A percentile compares a stretch with the other conserved stretches of the same genome.
phyloP scores from a whole-genome alignment of 2,329 filamentous ascomycete genomes.

The Penicillium concentricum region DNA sequence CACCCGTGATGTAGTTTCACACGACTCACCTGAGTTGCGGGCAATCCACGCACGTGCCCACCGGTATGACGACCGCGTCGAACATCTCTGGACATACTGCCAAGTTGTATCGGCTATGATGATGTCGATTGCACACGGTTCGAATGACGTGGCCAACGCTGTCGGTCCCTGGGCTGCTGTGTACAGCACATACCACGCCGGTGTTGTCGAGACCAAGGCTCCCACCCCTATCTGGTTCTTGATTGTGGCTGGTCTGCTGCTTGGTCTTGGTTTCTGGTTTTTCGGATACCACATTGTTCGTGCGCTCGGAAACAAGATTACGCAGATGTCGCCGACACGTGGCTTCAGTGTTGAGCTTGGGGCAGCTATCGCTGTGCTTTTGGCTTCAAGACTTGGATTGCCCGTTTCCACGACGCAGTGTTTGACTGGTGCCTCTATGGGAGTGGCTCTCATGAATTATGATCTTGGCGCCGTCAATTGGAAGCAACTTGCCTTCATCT shows the following conservation, averaged over 20 bases:
- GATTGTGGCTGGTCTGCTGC: conserved; percentile 35
- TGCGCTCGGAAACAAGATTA: conserved; percentile 44
- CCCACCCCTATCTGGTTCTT: conserved; percentile 43
- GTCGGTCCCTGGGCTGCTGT: conserved; percentile 43
- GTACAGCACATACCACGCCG: conserved; percentile 38
- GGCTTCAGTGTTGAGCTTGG: conserved; percentile 40
- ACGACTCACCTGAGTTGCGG: conserved; percentile 38
- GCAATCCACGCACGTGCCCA: conserved; percentile 44
- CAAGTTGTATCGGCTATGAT: conserved; percentile 44
- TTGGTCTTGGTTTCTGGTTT: conserved; percentile 44
- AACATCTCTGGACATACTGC: conserved; percentile 49
- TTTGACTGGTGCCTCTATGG: conserved; percentile 35
- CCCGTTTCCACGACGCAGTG: conserved; percentile 42
- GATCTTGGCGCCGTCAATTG: conserved; percentile 45
- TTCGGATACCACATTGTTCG: conserved; percentile 44
- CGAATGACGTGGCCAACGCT: conserved; percentile 47
- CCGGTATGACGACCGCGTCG: conserved; percentile 48
- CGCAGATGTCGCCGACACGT: conserved; percentile 37
- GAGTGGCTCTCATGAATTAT: conserved; percentile 39
- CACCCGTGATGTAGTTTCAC: conserved; percentile 42
- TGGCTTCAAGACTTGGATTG: conserved; percentile 35
- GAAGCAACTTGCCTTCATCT: conserved; percentile 45
- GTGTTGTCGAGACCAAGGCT: conserved; percentile 30
- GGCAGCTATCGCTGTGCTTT: conserved; percentile 40
- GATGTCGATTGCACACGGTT: conserved; percentile 47